Evolutionary conservation across 2,329 filamentous ascomycete genomes (phyloP), one percentile per base, ranked within the genome.

Genomic region (Rasamsonia emersonii): DNA sequence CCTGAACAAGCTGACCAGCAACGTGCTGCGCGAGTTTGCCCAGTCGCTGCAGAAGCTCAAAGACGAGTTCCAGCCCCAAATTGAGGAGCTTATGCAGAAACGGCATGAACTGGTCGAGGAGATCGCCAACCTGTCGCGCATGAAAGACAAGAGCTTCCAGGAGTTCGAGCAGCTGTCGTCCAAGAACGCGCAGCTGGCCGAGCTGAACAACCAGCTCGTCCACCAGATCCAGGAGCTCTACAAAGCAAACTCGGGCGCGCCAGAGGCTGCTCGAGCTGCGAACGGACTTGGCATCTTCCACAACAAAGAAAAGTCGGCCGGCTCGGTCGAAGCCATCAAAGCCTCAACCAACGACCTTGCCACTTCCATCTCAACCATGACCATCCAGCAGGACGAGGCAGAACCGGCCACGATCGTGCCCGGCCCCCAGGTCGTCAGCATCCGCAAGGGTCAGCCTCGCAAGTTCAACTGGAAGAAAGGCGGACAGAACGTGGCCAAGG

Each of bases 391-490:
- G 11, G 81, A 83, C 27, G 86, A 91, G 24, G 70, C 62, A 6
- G 76, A 79, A 42, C 64, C 70, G 9, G 64, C 65, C 5, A 71
- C 72, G 0, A 61, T 80, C 29, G 57, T 77, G 41, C 70, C 77
- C 17, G 82, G 85, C 2, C 88, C 91, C n/a, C 91, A 93, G 39
- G 83, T 96, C 19, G 83, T 96, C 39, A 93, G 91, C 49, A 93
- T 96, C 41, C 79, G 86, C 48, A 96, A 95, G 64, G 86, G 83
- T 18, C 86, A 94, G 54, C 78, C 82, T 33, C 93, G 86, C 66
- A 96, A 95, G 58, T 95, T 95, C 64, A 94, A 94, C 64, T 96
- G 91, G 88, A 94, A 95, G 71, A 94, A 93, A 67, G 86, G 86
- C 23, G 85, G 85, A 23, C 89, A 93, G 61, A 88, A 84, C 35